Conservation (phyloP, 495 filamentous ascomycete species). For the Massariosphaeria phaeospora region DNA sequence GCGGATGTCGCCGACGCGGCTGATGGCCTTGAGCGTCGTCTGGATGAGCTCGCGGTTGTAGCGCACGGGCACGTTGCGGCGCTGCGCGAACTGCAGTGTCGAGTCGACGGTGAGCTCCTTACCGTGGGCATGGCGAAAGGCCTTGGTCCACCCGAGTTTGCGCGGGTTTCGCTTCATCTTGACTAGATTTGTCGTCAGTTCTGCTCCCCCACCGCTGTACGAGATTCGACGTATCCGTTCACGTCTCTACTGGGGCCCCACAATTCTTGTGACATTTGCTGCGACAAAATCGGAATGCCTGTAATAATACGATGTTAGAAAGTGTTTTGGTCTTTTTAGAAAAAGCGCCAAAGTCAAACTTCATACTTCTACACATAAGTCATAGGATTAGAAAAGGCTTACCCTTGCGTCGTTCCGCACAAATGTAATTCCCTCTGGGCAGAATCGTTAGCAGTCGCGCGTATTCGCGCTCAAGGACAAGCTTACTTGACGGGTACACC, state of each 20-base stretch:
- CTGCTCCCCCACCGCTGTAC: no score
- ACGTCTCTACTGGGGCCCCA: no score
- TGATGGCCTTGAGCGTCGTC: constrained; percentile 85
- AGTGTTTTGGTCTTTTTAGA: no score
- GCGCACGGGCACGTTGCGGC: constrained; percentile 88
- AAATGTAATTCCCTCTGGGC: constrained; percentile 77
- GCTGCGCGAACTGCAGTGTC: constrained; percentile 83
- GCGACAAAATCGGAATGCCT: constrained; percentile 68
- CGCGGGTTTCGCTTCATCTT: constrained; percentile 94
- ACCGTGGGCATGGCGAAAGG: constrained; percentile 37
- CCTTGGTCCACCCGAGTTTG: constrained; percentile 49
- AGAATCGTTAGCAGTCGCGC: no score
- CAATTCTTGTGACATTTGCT: constrained; percentile 60
- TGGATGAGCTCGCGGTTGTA: constrained; percentile 89
- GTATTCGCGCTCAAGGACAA: no score
- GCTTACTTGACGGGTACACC: constrained; percentile 30
- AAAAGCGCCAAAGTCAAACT: no score
- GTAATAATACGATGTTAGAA: no score
- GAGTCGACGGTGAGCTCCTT: constrained; percentile 89
- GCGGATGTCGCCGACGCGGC: constrained; percentile 83
- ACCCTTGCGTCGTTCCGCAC: constrained; percentile 79
- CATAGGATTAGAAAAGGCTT: no score
- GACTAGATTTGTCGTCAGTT: no score
- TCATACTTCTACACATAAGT: no score
- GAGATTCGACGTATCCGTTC: no score